Evolutionary conservation across 2,329 filamentous ascomycete genomes (phyloP), one percentile per base, ranked within the genome.

Genomic region (Colletotrichum liaoningense): DNA sequence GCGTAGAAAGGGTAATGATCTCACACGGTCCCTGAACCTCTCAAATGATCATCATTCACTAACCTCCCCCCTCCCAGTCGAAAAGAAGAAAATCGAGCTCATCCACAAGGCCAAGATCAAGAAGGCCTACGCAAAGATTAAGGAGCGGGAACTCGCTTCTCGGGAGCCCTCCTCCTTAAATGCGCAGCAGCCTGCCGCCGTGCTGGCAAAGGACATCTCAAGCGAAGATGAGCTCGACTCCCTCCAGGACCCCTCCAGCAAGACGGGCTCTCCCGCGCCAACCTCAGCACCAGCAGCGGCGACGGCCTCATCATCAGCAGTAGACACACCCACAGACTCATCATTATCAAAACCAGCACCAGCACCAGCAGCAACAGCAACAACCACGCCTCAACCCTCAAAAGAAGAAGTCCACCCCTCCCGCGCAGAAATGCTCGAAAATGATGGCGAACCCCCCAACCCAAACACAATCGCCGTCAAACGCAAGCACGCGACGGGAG

Each of bases 21-120:
- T 26, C 52, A 33, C 58, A 24, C 72, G 12, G 12, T 42, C 35
- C 14, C 42, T 55, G 30, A 19, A 72, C n/a, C 55, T 58, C 59
- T 57, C 19, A 57, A 9, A 5, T 2, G 59, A 54, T 56, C 73
- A 56, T n/a, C 52, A 38, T 24, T 35, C 33, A 22, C 67, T 73
- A 26, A 72, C 24, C 33, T 9, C 7, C 9, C 3, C 22, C 30
- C 33, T 7, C 8, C 4, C 16, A 96, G 94, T 94, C 71, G 91
- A 94, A 82, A 96, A 96, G 83, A 97, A 98, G 80, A 98, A 98
- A 84, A 89, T 93, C 76, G 91, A 94, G 76, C 86, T 98, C 69
- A 98, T 98, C 78, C 91, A 95, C 82, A 97, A 97, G 82, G 95
- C 95, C 74, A 98, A 98, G 83, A 88, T 98, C 75, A 97, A 96